Evolutionary conservation across 75 land plant species (phyloP).

Genomic region (Picea glauca): DNA sequence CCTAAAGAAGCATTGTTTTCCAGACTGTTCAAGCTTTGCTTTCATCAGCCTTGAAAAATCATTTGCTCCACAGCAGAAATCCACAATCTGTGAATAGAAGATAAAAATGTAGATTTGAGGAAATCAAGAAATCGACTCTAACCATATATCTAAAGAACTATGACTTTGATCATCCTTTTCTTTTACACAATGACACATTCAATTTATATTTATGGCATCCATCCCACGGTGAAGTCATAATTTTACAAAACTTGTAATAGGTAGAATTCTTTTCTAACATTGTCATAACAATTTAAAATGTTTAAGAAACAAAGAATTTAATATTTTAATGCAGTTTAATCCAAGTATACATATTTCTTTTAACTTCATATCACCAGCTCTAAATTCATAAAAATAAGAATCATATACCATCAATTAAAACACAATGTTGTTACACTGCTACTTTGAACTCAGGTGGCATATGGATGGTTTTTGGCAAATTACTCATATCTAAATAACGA

Average conservation of each 20-base stretch:
- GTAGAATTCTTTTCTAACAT: too few species aligned
- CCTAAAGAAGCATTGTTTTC: conserved; percentile 55
- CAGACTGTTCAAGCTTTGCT: conserved; percentile 46
- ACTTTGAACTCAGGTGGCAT: too few species aligned
- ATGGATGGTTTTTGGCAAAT: too few species aligned
- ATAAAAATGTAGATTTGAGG: neutral
- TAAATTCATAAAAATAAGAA: too few species aligned
- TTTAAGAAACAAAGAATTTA: neutral
- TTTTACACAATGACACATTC: neutral
- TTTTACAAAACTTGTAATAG: too few species aligned
- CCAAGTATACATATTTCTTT: neutral
- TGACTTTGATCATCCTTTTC: neutral
- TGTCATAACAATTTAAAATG: neutral
- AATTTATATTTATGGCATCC: neutral
- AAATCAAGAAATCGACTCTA: neutral
- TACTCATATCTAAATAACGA: too few species aligned
- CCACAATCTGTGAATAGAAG: conserved; percentile 62
- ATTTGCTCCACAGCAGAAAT: conserved; percentile 94
- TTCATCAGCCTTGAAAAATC: conserved; percentile 76
- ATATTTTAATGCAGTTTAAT: neutral
- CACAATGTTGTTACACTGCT: too few species aligned
- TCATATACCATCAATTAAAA: too few species aligned
- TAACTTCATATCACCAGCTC: too few species aligned
- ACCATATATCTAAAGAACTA: neutral
- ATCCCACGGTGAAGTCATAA: too few species aligned